phyloP scores from a whole-genome alignment of 768 basidiomycete species.

The Paxillus involutus region DNA sequence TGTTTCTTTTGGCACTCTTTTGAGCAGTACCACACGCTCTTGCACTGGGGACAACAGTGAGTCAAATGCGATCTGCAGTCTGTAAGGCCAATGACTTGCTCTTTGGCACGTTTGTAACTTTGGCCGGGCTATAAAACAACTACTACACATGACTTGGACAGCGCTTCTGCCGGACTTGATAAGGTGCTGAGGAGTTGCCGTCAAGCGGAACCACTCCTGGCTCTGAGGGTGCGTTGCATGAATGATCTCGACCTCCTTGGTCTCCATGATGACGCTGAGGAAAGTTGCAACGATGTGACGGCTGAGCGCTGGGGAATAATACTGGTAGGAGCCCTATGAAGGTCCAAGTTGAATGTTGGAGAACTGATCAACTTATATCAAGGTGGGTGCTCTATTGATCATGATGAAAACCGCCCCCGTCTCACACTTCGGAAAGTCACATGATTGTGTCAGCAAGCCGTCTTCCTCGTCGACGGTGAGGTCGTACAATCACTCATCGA shows the following conservation, averaged over 20 bases:
- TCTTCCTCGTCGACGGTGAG: background rate
- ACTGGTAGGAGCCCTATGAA: too few species aligned
- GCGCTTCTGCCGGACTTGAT: slow-evolving; percentile 7
- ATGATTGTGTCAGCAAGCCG: background rate
- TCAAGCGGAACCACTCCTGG: slow-evolving; percentile 2
- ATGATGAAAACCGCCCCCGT: too few species aligned
- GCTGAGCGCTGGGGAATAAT: too few species aligned
- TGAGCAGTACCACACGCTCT: slow-evolving; percentile 22
- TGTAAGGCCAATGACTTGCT: background rate
- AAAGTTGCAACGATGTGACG: too few species aligned
- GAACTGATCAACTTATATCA: too few species aligned
- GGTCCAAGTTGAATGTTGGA: too few species aligned
- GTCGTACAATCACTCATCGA: background rate
- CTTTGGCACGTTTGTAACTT: slow-evolving; percentile 13
- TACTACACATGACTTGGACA: slow-evolving; percentile 9
- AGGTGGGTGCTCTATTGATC: too few species aligned
- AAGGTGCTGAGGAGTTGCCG: slow-evolving; percentile 7
- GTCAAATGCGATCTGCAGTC: background rate
- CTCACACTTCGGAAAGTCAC: background rate
- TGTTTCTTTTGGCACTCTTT: slow-evolving; percentile 21
- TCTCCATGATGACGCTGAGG: too few species aligned
- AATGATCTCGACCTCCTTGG: slow-evolving; percentile 1
- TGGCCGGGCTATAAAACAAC: slow-evolving; percentile 5
- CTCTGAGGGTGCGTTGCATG: slow-evolving; percentile 12
- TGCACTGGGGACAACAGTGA: slow-evolving; percentile 6